Conservation (phyloP, 306 rosid species). For the Carpinus fangiana region DNA sequence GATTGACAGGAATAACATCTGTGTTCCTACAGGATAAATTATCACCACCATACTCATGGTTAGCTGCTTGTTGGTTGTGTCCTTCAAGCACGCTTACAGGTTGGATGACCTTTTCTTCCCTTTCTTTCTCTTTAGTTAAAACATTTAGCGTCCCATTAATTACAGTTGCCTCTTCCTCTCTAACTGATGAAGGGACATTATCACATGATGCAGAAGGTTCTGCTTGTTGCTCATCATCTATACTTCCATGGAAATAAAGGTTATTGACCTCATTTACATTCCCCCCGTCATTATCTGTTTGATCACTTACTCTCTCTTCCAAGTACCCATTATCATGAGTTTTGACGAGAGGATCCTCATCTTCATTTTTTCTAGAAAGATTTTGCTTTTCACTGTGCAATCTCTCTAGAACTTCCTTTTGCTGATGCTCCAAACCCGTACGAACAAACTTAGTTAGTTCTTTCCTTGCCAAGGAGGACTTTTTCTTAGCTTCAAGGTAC, state of each 20-base stretch:
- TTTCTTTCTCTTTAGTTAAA: slow-evolving; percentile 34
- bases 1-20: slow-evolving; percentile 24
- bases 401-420: slow-evolving; percentile 19
- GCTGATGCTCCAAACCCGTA: slow-evolving; percentile 29
- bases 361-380: slow-evolving; percentile 22
- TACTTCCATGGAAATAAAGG: slow-evolving; percentile 15
- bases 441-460: slow-evolving; percentile 43
- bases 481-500: slow-evolving; percentile 61
- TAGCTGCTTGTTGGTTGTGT: slow-evolving; percentile 26
- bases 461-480: slow-evolving; percentile 49
- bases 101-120: slow-evolving; percentile 23
- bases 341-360: slow-evolving; percentile 31
- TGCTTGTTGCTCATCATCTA: slow-evolving; percentile 28
- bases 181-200: slow-evolving; percentile 17
- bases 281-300: slow-evolving; percentile 30
- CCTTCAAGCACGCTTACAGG: slow-evolving; percentile 32
- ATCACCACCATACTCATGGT: slow-evolving; percentile 21
- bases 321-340: slow-evolving; percentile 29
- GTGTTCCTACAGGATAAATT: slow-evolving; percentile 19
- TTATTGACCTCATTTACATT: slow-evolving; percentile 33
- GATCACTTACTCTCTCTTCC: slow-evolving; percentile 31
- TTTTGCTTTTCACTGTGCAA: slow-evolving; percentile 29
- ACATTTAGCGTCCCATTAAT: slow-evolving; percentile 12
- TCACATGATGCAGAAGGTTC: slow-evolving; percentile 21
- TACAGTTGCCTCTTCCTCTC: slow-evolving; percentile 32